Percentiles rank a stretch among this genome's conserved stretches.
Evolutionary conservation across 2,329 filamentous ascomycete species (phyloP).

Genomic region (Trichoderma semiorbis): DNA sequence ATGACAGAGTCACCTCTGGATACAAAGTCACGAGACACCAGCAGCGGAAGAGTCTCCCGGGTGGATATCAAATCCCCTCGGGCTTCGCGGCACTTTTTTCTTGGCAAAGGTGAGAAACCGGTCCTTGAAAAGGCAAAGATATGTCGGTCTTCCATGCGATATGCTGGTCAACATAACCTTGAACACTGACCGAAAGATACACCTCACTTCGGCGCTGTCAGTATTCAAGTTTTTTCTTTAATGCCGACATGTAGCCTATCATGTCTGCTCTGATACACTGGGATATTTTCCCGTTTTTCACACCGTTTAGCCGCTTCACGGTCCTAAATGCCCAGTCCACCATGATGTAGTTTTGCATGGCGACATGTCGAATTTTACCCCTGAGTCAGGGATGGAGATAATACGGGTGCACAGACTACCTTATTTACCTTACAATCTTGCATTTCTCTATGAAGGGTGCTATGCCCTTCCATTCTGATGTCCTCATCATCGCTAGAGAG

Average conservation of each 20-base stretch:
- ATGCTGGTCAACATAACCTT: not conserved
- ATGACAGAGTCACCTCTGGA: not conserved
- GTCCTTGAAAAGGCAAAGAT: not conserved
- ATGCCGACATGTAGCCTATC: not conserved
- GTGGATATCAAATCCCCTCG: not conserved
- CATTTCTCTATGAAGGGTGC: not conserved
- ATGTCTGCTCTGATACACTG: not conserved
- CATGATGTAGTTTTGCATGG: not conserved
- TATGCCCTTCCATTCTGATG: not conserved
- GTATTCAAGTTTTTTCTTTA: not conserved
- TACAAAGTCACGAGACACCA: not conserved
- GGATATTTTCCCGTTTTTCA: not conserved
- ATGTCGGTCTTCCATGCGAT: not conserved
- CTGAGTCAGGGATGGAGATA: not conserved
- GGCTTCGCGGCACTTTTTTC: not conserved
- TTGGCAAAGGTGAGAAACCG: not conserved
- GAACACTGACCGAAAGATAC: not conserved
- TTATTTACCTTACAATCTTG: not conserved
- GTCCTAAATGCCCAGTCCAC: not conserved
- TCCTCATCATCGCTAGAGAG: not conserved
- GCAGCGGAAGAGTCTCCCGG: not conserved
- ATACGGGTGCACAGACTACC: not conserved
- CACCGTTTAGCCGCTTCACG: not conserved
- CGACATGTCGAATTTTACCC: not conserved
- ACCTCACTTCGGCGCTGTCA: not conserved